Conservation (phyloP, 257 asterid genomes). For the Solanum etuberosum region DNA sequence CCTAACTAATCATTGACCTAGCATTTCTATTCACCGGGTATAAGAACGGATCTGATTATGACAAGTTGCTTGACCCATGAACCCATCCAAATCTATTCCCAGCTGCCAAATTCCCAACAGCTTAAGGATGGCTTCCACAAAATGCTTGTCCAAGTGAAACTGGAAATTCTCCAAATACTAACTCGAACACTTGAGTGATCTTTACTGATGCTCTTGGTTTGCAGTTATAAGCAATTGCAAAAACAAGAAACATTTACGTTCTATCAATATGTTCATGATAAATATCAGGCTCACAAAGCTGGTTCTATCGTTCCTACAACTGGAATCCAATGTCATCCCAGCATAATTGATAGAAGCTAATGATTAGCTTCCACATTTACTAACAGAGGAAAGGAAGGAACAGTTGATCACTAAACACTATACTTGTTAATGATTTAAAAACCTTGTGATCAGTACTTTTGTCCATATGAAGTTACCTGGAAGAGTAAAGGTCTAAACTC, state of each 20-base stretch:
- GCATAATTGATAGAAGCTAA: neutral
- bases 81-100: neutral
- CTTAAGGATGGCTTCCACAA: neutral
- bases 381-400: neutral
- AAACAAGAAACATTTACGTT: neutral
- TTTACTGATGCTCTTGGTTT: neutral
- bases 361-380: neutral
- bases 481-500: neutral
- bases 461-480: neutral
- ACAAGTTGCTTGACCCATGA: neutral
- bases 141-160: neutral
- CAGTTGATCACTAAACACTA: neutral
- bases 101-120: neutral
- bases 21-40: neutral
- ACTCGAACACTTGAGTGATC: neutral
- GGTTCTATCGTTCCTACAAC: neutral
- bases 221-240: neutral
- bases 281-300: neutral
- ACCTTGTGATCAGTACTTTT: neutral
- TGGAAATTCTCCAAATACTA: neutral
- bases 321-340: neutral
- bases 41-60: neutral
- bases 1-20: neutral
- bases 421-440: neutral
- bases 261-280: neutral